Percentiles rank a stretch among this genome's conserved stretches.
phyloP scores from a whole-genome alignment of 345 rosid genomes.

The Dovyalis caffra region DNA sequence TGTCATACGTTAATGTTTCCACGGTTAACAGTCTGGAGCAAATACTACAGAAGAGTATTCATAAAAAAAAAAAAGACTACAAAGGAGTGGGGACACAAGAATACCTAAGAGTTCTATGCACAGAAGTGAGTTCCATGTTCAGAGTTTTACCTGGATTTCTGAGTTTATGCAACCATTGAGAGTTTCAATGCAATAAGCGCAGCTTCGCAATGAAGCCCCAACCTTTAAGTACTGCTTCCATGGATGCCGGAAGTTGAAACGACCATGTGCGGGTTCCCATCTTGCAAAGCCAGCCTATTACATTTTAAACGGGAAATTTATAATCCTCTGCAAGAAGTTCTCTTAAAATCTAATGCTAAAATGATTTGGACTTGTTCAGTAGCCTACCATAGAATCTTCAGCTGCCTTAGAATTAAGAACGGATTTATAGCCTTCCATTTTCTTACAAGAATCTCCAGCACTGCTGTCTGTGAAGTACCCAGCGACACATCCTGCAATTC shows the following conservation, averaged over 20 bases:
- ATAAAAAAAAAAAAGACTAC: too few species aligned
- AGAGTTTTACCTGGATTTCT: constrained; percentile 44
- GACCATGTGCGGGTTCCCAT: constrained; percentile 87
- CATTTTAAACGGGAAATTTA: neutral
- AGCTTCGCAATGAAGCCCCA: constrained; percentile 56
- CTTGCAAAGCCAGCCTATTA: constrained; percentile 61
- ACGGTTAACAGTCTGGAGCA: neutral
- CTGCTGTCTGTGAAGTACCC: constrained; percentile 42
- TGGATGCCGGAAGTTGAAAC: constrained; percentile 65
- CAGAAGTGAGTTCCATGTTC: neutral
- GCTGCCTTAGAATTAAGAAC: constrained; percentile 68
- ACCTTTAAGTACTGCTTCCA: constrained; percentile 75
- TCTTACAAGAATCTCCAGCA: constrained; percentile 34
- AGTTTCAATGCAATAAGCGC: constrained; percentile 66
- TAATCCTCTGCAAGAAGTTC: neutral
- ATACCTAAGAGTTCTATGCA: too few species aligned
- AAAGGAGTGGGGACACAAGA: too few species aligned
- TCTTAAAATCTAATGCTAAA: neutral
- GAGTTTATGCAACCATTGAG: constrained; percentile 44
- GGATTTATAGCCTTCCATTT: constrained; percentile 50
- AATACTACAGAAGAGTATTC: too few species aligned
- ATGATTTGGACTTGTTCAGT: neutral
- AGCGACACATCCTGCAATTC: constrained; percentile 44
- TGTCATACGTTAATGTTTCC: neutral
- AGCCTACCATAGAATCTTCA: constrained; percentile 64